Evolutionary conservation across 169 alveolate species (phyloP).

Genomic region (Cryptosporidium ubiquitum): DNA sequence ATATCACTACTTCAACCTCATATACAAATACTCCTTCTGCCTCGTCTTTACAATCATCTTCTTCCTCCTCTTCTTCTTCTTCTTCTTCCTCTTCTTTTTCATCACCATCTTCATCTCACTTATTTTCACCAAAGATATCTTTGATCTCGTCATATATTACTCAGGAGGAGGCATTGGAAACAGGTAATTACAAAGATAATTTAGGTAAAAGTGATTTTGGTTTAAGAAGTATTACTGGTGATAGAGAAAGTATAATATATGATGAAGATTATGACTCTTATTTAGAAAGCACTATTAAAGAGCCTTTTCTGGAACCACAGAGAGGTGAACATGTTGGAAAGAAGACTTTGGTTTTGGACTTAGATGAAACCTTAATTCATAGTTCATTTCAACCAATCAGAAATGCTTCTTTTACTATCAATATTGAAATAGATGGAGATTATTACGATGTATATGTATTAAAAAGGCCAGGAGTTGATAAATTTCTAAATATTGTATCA

Average conservation of each 20-base stretch:
- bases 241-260: conserved; percentile 27
- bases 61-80: not conserved
- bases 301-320: conserved; percentile 70
- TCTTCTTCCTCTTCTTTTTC: not conserved
- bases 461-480: conserved; percentile 85
- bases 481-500: conserved; percentile 80
- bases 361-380: conserved; percentile 84
- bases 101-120: not conserved
- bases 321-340: conserved; percentile 74
- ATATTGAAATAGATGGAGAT: conserved; percentile 82
- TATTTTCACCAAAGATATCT: conserved; percentile 1
- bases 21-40: not conserved
- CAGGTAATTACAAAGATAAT: not conserved
- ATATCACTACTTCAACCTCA: not conserved
- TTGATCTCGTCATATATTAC: conserved; percentile 2
- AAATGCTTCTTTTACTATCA: conserved; percentile 76
- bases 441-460: conserved; percentile 81
- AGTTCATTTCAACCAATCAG: conserved; percentile 77
- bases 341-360: conserved; percentile 81
- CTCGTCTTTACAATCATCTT: not conserved
- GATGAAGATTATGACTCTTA: conserved; percentile 18
- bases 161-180: not conserved
- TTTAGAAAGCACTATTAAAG: not conserved
- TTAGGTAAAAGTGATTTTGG: not conserved
- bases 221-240: not conserved